Percentiles rank a stretch among this genome's conserved stretches.
phyloP scores from a whole-genome alignment of 2,329 filamentous ascomycete species.

The Venturia oleaginea region DNA sequence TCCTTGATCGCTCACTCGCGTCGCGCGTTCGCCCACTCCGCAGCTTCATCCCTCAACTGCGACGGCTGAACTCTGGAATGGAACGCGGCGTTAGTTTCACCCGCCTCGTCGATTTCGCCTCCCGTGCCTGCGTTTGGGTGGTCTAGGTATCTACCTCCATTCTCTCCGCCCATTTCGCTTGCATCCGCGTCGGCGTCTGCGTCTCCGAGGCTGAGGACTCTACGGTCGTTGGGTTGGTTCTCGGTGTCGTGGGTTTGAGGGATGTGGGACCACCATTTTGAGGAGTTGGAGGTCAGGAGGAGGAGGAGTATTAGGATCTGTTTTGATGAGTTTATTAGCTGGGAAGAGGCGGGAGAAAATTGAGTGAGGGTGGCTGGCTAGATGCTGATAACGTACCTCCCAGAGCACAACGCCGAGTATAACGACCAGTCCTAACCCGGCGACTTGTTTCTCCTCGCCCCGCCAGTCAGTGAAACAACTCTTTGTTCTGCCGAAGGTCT shows the following conservation, averaged over 20 bases:
- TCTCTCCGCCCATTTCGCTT: neutral
- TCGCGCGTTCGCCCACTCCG: neutral
- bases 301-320: neutral
- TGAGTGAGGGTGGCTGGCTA: neutral
- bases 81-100: too few species aligned
- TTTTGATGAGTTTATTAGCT: neutral
- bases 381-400: conserved; percentile 49
- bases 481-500: conserved; percentile 36
- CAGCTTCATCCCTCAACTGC: neutral
- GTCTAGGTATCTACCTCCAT: neutral
- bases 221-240: neutral
- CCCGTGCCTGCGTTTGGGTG: neutral
- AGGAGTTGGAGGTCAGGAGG: neutral
- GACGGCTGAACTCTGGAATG: conserved; percentile 5
- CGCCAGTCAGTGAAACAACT: conserved; percentile 50
- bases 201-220: neutral
- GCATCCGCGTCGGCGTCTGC: neutral
- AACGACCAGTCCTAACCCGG: conserved; percentile 47
- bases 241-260: neutral
- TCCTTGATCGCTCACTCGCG: neutral
- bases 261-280: neutral
- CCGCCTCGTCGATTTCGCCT: neutral
- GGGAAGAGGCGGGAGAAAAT: neutral
- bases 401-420: conserved; percentile 45
- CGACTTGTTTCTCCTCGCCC: conserved; percentile 43